phyloP scores from a whole-genome alignment of 768 basidiomycete species.

The Panus rudis region DNA sequence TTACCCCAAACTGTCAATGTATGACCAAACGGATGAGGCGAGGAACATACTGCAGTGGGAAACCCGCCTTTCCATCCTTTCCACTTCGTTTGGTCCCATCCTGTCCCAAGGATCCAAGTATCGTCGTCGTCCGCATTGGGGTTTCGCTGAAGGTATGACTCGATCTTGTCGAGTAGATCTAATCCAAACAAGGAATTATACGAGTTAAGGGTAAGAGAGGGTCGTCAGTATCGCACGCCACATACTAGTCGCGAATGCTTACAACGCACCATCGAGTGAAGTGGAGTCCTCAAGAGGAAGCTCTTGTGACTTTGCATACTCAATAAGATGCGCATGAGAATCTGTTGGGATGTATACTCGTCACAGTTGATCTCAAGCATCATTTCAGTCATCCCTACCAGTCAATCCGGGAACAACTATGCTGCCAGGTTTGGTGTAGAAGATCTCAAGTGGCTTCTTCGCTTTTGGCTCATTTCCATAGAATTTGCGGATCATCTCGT shows the following conservation, averaged over 20 bases:
- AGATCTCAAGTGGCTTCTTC: slow-evolving; percentile 18
- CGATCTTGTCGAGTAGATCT: slow-evolving; percentile 63
- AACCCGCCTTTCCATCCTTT: slow-evolving; percentile 40
- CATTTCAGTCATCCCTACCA: slow-evolving; percentile 33
- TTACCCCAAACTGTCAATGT: neutral
- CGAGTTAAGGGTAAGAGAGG: neutral
- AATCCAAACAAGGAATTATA: neutral
- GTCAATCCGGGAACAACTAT: slow-evolving; percentile 69
- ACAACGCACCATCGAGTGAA: slow-evolving; percentile 49
- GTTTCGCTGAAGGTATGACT: slow-evolving; percentile 48
- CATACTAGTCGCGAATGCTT: neutral
- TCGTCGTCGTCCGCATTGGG: slow-evolving; percentile 45
- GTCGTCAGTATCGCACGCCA: neutral
- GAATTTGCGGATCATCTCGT: slow-evolving; percentile 19
- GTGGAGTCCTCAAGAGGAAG: slow-evolving; percentile 53
- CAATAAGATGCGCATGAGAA: slow-evolving; percentile 72
- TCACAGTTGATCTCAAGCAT: neutral
- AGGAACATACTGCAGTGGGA: slow-evolving; percentile 56
- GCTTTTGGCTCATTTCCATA: slow-evolving; percentile 22
- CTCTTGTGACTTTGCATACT: slow-evolving; percentile 65
- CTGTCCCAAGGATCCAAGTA: slow-evolving; percentile 78
- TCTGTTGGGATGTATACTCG: slow-evolving; percentile 42
- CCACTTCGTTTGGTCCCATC: slow-evolving; percentile 94
- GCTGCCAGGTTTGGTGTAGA: slow-evolving; percentile 23
- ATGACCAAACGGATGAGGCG: no score